A percentile compares a stretch with the other conserved stretches of the same genome.
Conservation (phyloP, 495 filamentous ascomycete species). For the Massariosphaeria phaeospora region DNA sequence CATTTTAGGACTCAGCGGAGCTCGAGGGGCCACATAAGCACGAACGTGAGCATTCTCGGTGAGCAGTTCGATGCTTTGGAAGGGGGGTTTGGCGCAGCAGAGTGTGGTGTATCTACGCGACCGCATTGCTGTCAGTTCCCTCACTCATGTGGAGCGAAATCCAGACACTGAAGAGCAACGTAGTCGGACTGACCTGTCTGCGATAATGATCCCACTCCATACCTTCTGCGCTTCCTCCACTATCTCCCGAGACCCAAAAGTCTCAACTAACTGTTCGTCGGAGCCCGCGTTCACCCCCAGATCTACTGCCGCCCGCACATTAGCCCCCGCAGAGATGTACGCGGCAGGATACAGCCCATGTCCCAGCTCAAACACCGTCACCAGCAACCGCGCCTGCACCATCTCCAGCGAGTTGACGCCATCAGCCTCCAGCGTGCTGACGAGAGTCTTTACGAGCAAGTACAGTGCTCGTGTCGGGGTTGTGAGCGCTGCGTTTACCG, state of each 20-base stretch:
- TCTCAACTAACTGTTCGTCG: background rate
- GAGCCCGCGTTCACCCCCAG: background rate
- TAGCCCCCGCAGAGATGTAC: background rate
- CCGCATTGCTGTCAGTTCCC: no score
- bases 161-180: no score
- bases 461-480: background rate
- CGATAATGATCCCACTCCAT: no score
- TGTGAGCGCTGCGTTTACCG: background rate
- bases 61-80: no score
- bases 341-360: background rate
- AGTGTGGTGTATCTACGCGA: no score
- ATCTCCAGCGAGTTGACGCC: background rate
- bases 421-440: background rate
- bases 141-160: no score
- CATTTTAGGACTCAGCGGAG: no score
- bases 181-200: no score
- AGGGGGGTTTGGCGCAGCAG: no score
- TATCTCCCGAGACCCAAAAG: background rate
- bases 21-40: no score
- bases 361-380: background rate
- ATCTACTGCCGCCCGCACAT: background rate
- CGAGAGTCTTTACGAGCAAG: background rate
- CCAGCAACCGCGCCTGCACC: background rate
- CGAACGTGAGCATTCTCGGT: no score
- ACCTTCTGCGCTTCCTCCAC: background rate